Base-by-base conservation (phyloP, 179 eudicot genomes). In the Corrigiola litoralis region DNA sequence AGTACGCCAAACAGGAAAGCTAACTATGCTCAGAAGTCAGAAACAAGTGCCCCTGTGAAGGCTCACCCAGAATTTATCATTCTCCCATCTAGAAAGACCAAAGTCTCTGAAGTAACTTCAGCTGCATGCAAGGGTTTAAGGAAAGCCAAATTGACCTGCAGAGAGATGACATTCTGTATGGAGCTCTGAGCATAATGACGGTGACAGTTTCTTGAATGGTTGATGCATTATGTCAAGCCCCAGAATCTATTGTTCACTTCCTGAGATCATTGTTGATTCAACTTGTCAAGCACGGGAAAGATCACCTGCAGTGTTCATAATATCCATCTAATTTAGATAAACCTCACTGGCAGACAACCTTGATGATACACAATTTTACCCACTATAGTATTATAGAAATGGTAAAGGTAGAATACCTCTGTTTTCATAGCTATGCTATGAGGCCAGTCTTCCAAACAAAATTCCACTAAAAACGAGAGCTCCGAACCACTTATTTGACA, bases 401-500 rank as follows among this genome's bases (percentile, higher is more conserved):
- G 6, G 28, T 10, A 32, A 62, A 56, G 21, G 1, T 28, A 50
- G 56, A 45, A 45, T 67, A 69, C 78, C 79, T 56, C 63, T n/a
- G n/a, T n/a, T n/a, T n/a, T n/a, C 61, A 76, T 3, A 57, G 70
- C 33, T 74, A 63, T 6, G 46, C 60, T 75, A 75, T 1, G 72
- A 53, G 31, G 68, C 72, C 69, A 92, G 77, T 75, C 81, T 85
- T 76, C 98, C 96, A 32, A 80, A 72, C 64, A 92, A 66, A 62
- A 87, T 79, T 52, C 95, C 95, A 32, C 85, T 75, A 44, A 80
- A 89, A 70, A 92, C 41, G 40, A 92, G 73, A 46, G 92, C 95
- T 13, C 96, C 98, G 69, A 89, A 89, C 96, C 98, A 92, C 68
- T 87, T 92, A 60, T 89, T 89, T 47, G 98, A 92, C 32, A 80